These are phyloP conservation scores for Coemansia sp. DNA, from an alignment of 192 early-diverging fungal species.

Conservation along the genomic window DNA sequence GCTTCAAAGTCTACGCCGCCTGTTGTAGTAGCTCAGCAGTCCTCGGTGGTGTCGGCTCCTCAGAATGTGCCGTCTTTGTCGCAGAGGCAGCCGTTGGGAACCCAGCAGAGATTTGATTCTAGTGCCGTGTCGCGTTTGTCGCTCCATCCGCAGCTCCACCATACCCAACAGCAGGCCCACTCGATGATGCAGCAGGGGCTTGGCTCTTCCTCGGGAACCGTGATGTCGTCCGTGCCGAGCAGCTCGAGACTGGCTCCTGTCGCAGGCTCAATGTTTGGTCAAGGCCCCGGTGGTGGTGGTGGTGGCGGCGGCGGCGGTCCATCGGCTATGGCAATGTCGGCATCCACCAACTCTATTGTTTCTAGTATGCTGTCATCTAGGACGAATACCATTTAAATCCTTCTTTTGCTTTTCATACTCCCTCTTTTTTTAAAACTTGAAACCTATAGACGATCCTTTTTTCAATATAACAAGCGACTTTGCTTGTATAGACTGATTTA, in stretches of 20 bases:
- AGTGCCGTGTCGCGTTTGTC: neutral
- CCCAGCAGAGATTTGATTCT: constrained; percentile 2
- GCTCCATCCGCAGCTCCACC: constrained; percentile 5
- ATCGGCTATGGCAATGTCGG: constrained; percentile 20
- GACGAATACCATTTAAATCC: constrained; percentile 42
- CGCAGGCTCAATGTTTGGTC: constrained; percentile 35
- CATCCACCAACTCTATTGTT: constrained; percentile 36
- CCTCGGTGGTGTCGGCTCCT: neutral
- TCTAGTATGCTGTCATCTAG: constrained; percentile 47
- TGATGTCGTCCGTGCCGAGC: constrained; percentile 24
- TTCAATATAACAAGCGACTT: neutral
- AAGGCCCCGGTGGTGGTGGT: neutral
- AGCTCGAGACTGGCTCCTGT: constrained; percentile 41
- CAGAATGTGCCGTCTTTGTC: neutral
- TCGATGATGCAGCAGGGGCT: constrained; percentile 9
- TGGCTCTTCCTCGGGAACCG: neutral
- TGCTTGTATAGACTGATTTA: neutral
- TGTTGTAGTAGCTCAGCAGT: no score
- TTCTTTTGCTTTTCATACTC: neutral
- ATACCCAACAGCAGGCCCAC: constrained; percentile 13
- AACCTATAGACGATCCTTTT: constrained; percentile 19
- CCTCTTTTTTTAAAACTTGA: no score
- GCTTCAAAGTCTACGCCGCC: constrained; percentile 4
- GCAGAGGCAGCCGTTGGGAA: neutral
- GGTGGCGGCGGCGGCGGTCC: neutral